Base-by-base conservation (phyloP, 106 monocot genomes). In the Dendrobium catenatum region DNA sequence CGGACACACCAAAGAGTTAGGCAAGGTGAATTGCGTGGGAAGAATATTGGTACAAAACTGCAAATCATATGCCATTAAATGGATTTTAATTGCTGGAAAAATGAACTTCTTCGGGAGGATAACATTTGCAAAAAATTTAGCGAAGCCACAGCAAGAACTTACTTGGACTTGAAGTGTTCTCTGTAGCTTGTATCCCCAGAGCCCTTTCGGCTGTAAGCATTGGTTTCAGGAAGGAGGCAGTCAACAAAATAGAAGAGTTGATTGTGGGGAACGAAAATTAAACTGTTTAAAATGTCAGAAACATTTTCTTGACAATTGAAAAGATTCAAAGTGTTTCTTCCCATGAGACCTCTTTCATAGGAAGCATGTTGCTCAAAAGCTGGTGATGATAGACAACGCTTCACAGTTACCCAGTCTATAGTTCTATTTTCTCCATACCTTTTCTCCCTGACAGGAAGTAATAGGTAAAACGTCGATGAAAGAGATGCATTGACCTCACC, bases 181-280 rank as follows among this genome's bases (percentile, higher is more conserved):
- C 27, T 78, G 86, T 95, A 89, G 64, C 79, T 99, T 58, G 74
- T 26, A 42, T 31, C 51, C 8, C 42, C 76, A 6, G 59, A 56
- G 68, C 44, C 68, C 29, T 58, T 85, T 84, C 78, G 43, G 73
- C 87, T 91, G 72, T 80, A 24, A 59, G 89, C 95, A 93, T 88
- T 90, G 48, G 55, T 83, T 33, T 78, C 88, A 87, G 91, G 64
- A 55, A 90, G 85, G 85, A 99, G 85, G 24, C 59, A 86, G 81
- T 91, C 95, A 85, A 95, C 64, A 81, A 99, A 93, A 85, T 89
- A 95, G 73, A 99, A 95, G 19, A 87, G 44, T 26, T 89, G 84
- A 75, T 82, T 91, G 84, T 85, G 88, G 9, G 87, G 93, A 61
- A 84, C 87, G 77, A 85, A 95, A 81, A 99, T 84, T 79, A 99